Conservation (phyloP, 179 eudicot genomes). For the Beta lomatogona region DNA sequence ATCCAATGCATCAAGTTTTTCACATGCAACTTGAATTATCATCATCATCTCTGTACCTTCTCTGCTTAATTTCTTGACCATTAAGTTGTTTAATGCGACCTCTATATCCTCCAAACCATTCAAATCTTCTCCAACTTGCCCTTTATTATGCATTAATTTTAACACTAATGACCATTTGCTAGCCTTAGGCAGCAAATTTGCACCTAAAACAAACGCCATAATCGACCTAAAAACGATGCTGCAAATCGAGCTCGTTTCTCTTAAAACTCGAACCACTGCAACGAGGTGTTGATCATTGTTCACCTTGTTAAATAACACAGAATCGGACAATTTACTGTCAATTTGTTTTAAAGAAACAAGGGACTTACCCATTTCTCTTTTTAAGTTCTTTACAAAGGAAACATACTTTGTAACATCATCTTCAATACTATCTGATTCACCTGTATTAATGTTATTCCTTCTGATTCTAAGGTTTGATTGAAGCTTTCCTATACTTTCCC, state of each 20-base stretch:
- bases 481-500: slow-evolving; percentile 33
- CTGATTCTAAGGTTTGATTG: slow-evolving; percentile 37
- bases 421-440: not conserved
- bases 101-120: slow-evolving; percentile 31
- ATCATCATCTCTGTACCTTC: slow-evolving; percentile 23
- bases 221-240: slow-evolving; percentile 22
- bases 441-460: slow-evolving; percentile 5
- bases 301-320: not conserved
- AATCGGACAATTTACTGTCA: slow-evolving; percentile 10
- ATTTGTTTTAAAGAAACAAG: slow-evolving; percentile 23
- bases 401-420: slow-evolving; percentile 10
- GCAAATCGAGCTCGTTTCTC: slow-evolving; percentile 28
- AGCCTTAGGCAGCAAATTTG: slow-evolving; percentile 13
- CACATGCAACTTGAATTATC: slow-evolving; percentile 25
- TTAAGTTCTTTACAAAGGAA: slow-evolving; percentile 24
- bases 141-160: slow-evolving; percentile 24
- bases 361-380: slow-evolving; percentile 24
- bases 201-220: slow-evolving; percentile 17
- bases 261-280: slow-evolving; percentile 30
- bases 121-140: not conserved
- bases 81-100: slow-evolving; percentile 19
- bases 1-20: slow-evolving; percentile 29
- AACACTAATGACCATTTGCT: slow-evolving; percentile 18
- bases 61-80: slow-evolving; percentile 17
- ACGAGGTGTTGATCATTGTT: slow-evolving; percentile 26